Evolutionary conservation across 768 basidiomycete genomes (phyloP).

Genomic region (Mycena albidolilacea): DNA sequence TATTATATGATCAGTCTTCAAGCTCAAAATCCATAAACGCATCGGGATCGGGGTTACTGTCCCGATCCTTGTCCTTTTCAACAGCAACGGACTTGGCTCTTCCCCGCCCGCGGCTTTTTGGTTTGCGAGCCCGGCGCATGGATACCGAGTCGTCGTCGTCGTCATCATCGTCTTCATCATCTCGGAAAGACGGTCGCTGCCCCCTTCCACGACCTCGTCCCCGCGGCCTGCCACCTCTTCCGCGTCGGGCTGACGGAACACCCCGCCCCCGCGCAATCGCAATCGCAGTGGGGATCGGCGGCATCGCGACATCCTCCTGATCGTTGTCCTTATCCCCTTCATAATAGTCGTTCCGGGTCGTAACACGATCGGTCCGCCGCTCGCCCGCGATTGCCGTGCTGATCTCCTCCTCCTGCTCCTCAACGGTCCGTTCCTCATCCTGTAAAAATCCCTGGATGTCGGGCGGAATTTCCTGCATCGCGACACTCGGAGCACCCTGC

Average conservation of each 20-base stretch:
- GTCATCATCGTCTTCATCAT: conserved; percentile 36
- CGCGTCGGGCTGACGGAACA: conserved; percentile 20
- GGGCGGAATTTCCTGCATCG: conserved; percentile 97
- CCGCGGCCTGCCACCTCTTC: conserved; percentile 48
- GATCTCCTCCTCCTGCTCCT: conserved; percentile 80
- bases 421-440: conserved; percentile 77
- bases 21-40: conserved; percentile 29
- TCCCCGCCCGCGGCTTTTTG: conserved; percentile 51
- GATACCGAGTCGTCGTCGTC: conserved; percentile 30
- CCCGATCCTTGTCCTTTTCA: conserved; percentile 49
- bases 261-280: conserved; percentile 38
- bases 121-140: conserved; percentile 49
- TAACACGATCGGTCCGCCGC: conserved; percentile 65
- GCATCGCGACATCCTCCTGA: conserved; percentile 52
- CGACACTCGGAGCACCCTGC: conserved; percentile 96
- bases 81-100: conserved; percentile 45
- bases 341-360: conserved; percentile 77
- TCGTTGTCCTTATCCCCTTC: conserved; percentile 83
- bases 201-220: conserved; percentile 55
- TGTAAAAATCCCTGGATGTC: conserved; percentile 85
- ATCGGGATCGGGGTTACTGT: conserved; percentile 43
- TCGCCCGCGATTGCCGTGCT: conserved; percentile 71
- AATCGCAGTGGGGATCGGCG: conserved; percentile 34
- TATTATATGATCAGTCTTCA: conserved; percentile 25
- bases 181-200: conserved; percentile 41